A percentile compares a stretch with the other conserved stretches of the same genome.
Conservation (phyloP, 352 stramenopile species). For the Pythium aquatile region DNA sequence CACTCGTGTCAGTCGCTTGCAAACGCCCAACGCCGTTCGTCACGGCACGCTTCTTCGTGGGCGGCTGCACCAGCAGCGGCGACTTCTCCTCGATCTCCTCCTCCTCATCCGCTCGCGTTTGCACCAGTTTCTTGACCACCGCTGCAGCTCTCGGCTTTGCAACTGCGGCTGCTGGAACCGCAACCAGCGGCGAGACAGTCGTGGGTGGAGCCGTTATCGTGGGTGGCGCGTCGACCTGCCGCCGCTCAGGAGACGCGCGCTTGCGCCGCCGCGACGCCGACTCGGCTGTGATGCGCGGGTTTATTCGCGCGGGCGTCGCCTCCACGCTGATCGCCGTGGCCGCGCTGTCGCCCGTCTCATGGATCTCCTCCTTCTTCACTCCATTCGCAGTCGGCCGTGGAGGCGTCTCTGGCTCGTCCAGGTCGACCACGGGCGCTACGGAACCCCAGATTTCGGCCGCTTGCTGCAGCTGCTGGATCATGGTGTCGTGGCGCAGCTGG, state of each 20-base stretch:
- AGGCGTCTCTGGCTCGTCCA: conserved; percentile 1
- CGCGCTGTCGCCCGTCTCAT: neutral
- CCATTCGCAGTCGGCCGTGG: conserved; percentile 1
- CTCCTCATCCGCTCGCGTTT: neutral
- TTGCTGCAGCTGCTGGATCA: conserved; percentile 66
- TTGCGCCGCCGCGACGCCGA: conserved; percentile 5
- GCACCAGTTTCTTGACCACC: neutral
- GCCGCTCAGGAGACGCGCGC: neutral
- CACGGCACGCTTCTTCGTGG: conserved; percentile 11
- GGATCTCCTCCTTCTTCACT: neutral
- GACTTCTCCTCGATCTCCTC: conserved; percentile 6
- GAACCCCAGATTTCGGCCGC: conserved; percentile 49
- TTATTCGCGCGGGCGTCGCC: conserved; percentile 26
- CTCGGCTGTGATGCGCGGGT: conserved; percentile 17
- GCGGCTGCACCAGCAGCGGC: neutral
- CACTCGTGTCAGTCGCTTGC: neutral
- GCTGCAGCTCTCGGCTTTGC: neutral
- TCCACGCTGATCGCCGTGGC: neutral
- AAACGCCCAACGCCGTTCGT: conserved; percentile 5
- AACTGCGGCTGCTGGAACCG: neutral
- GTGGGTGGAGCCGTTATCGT: neutral
- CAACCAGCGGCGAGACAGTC: neutral
- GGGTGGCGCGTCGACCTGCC: neutral
- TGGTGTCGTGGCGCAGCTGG: conserved; percentile 68
- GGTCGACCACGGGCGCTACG: conserved; percentile 10